phyloP scores from a whole-genome alignment of 768 basidiomycete species.

The Hydnomerulius pinastri region DNA sequence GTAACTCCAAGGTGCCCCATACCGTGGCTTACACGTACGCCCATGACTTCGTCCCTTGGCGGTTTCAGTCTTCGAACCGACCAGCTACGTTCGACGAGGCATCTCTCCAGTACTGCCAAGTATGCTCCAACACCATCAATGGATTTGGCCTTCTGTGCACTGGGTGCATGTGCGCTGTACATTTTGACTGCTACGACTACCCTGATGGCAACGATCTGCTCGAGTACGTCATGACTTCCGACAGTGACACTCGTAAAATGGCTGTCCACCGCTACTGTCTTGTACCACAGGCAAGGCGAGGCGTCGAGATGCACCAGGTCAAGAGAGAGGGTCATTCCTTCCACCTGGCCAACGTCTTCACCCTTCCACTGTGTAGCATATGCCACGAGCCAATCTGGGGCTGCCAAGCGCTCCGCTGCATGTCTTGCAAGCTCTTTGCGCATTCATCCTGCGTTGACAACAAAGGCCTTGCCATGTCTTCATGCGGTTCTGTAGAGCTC shows the following conservation, averaged over 20 bases:
- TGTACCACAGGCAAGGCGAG: conserved; percentile 38
- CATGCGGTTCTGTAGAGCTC: conserved; percentile 41
- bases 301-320: conserved; percentile 15
- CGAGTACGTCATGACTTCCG: conserved; percentile 51
- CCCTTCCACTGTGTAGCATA: conserved; percentile 65
- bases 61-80: conserved; percentile 39
- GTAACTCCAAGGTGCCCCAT: not conserved
- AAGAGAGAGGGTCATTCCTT: conserved; percentile 52
- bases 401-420: conserved; percentile 66
- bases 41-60: conserved; percentile 76
- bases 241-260: conserved; percentile 51
- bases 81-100: conserved; percentile 31
- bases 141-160: conserved; percentile 78
- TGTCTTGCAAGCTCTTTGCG: conserved; percentile 58
- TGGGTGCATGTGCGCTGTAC: conserved; percentile 67
- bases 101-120: conserved; percentile 51
- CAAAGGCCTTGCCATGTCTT: conserved; percentile 25
- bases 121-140: conserved; percentile 52
- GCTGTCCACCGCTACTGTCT: conserved; percentile 65
- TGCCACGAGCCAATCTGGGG: conserved; percentile 81
- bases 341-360: conserved; percentile 65
- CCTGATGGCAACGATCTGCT: conserved; percentile 60
- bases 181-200: conserved; percentile 79
- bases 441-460: conserved; percentile 53
- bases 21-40: conserved; percentile 38